Conservation (phyloP, 176 grass and related monocot species). For the Aegilops longissima region DNA sequence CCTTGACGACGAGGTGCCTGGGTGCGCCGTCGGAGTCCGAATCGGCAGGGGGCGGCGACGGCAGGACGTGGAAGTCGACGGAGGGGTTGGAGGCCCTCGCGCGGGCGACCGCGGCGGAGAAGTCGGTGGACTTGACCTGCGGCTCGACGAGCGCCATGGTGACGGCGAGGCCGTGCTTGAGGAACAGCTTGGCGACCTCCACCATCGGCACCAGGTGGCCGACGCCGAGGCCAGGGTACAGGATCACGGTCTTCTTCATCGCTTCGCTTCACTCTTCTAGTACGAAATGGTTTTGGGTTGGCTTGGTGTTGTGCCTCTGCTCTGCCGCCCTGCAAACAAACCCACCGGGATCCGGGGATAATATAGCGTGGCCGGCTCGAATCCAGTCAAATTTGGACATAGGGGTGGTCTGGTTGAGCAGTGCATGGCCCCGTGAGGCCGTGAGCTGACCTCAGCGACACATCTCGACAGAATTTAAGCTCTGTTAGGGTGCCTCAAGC, state of each 20-base stretch:
- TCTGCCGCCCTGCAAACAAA: not conserved
- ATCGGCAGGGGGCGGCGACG: not conserved
- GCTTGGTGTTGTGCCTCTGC: not conserved
- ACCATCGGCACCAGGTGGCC: constrained; percentile 57
- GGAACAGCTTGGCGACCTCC: constrained; percentile 42
- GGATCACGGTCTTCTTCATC: constrained; percentile 36
- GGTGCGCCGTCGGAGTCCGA: not conserved
- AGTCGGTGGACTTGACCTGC: not conserved
- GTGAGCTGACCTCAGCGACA: too few relatives aligned
- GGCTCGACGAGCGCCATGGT: constrained; percentile 20
- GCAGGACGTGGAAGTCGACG: constrained; percentile 42
- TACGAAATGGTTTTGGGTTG: not conserved
- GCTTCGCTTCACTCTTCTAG: not conserved
- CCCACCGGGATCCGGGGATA: not conserved
- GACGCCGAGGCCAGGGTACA: constrained; percentile 38
- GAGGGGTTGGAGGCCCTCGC: constrained; percentile 13
- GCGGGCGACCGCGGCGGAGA: constrained; percentile 17
- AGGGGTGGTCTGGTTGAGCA: too few relatives aligned
- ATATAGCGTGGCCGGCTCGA: not conserved
- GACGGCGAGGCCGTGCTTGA: constrained; percentile 36
- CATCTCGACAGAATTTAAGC: too few relatives aligned
- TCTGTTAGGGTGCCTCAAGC: not conserved
- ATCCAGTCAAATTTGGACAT: not conserved
- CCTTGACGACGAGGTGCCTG: not conserved
- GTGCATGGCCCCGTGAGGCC: not conserved